phyloP scores from a whole-genome alignment of 768 basidiomycete genomes.

The Chlorophyllum brunneum region DNA sequence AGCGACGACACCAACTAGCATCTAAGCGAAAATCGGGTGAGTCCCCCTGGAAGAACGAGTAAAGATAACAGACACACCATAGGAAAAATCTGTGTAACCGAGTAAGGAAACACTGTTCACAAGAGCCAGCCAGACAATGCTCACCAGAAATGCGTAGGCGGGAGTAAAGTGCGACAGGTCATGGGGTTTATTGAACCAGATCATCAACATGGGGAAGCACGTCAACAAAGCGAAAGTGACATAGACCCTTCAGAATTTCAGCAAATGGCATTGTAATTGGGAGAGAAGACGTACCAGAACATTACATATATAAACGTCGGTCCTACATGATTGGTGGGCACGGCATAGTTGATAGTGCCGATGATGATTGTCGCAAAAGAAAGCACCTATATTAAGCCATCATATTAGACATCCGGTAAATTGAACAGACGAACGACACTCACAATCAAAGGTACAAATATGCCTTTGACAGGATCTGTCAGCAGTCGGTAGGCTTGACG shows the following conservation, averaged over 20 bases:
- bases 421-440: not conserved
- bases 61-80: constrained; percentile 25
- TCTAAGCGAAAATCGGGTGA: constrained; percentile 21
- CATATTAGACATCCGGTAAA: not conserved
- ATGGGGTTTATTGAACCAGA: constrained; percentile 46
- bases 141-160: constrained; percentile 33
- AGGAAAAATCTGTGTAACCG: constrained; percentile 23
- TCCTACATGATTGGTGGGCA: constrained; percentile 34
- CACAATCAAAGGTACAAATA: constrained; percentile 36
- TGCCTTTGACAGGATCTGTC: constrained; percentile 41
- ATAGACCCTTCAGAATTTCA: constrained; percentile 32
- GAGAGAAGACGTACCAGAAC: constrained; percentile 33
- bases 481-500: constrained; percentile 36
- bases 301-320: constrained; percentile 34
- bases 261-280: not conserved
- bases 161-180: constrained; percentile 36
- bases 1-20: constrained; percentile 46
- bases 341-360: constrained; percentile 42
- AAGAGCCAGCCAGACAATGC: constrained; percentile 13
- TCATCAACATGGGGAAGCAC: constrained; percentile 45
- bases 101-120: not conserved
- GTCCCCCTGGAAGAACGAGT: not conserved
- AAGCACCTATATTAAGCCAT: constrained; percentile 29
- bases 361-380: constrained; percentile 49
- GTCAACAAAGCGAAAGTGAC: constrained; percentile 31